Conservation (phyloP, 139 green algal genomes). For the Chlamydomonas asymmetrica region DNA sequence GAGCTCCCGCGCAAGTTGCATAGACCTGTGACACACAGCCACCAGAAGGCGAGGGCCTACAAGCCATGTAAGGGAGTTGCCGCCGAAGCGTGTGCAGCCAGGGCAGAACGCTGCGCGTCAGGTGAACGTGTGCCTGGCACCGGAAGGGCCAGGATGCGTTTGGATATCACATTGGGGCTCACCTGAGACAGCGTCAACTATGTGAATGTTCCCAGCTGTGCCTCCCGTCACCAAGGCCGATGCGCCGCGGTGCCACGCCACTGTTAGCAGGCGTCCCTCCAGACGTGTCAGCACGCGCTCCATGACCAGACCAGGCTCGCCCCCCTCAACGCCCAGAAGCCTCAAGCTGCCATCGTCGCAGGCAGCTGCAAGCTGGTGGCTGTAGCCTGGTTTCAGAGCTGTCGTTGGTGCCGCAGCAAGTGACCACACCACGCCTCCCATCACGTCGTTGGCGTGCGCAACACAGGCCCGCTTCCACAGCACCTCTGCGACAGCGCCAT, state of each 20-base stretch:
- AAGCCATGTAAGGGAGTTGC: too few species aligned
- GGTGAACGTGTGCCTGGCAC: too few species aligned
- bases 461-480: slow-evolving; percentile 37
- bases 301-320: slow-evolving; percentile 60
- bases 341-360: slow-evolving; percentile 90
- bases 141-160: too few species aligned
- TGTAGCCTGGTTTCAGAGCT: slow-evolving; percentile 35
- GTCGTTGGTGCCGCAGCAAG: slow-evolving; percentile 59
- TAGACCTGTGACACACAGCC: too few species aligned
- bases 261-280: slow-evolving; percentile 56
- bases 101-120: too few species aligned
- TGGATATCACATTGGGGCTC: too few species aligned
- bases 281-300: slow-evolving; percentile 51
- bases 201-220: slow-evolving; percentile 68
- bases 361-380: slow-evolving; percentile 74
- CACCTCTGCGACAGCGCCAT: slow-evolving; percentile 77
- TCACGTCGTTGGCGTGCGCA: slow-evolving; percentile 60
- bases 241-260: slow-evolving; percentile 79
- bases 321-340: slow-evolving; percentile 68
- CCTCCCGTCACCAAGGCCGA: slow-evolving; percentile 59
- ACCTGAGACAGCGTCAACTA: slow-evolving; percentile 60
- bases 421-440: slow-evolving; percentile 86
- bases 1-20: too few species aligned
- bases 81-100: too few species aligned
- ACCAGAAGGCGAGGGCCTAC: too few species aligned